Conservation (phyloP, 306 rosid species). For the Inga laurina region DNA sequence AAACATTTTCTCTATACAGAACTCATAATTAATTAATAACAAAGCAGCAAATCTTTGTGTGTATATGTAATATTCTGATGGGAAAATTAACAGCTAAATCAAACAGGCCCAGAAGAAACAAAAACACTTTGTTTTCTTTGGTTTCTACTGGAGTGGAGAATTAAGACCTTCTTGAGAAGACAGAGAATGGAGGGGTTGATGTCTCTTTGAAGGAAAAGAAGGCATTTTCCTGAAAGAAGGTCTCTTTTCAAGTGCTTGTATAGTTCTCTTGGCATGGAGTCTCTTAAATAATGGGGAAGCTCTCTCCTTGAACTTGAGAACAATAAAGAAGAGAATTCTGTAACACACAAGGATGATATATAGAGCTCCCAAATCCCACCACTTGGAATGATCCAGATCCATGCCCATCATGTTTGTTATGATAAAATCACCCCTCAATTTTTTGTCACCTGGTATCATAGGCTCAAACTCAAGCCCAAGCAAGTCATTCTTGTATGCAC, state of each 20-base stretch:
- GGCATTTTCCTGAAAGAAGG: constrained; percentile 57
- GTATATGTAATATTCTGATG: constrained; percentile 23
- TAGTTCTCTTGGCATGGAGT: constrained; percentile 46
- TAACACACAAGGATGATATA: constrained; percentile 38
- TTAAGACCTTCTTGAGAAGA: constrained; percentile 66
- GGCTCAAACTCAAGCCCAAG: constrained; percentile 71
- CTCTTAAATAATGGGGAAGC: constrained; percentile 46
- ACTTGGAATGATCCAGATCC: constrained; percentile 51
- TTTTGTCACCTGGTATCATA: constrained; percentile 46
- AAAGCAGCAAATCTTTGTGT: constrained; percentile 30
- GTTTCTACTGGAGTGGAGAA: constrained; percentile 50
- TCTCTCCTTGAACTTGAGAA: constrained; percentile 53
- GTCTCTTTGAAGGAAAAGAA: constrained; percentile 51
- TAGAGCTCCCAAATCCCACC: constrained; percentile 65
- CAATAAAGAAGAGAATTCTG: constrained; percentile 41
- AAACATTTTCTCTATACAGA: constrained; percentile 41
- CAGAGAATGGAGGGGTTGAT: constrained; percentile 49
- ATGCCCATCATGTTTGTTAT: constrained; percentile 51
- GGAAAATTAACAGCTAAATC: constrained; percentile 13
- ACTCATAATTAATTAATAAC: constrained; percentile 15
- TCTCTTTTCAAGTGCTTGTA: constrained; percentile 49
- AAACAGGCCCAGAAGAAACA: constrained; percentile 4
- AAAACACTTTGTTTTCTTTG: neutral
- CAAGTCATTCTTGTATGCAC: constrained; percentile 67
- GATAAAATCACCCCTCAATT: constrained; percentile 45